Evolutionary conservation across 331 rosid genomes (phyloP).

Genomic region (Telfairia occidentalis): DNA sequence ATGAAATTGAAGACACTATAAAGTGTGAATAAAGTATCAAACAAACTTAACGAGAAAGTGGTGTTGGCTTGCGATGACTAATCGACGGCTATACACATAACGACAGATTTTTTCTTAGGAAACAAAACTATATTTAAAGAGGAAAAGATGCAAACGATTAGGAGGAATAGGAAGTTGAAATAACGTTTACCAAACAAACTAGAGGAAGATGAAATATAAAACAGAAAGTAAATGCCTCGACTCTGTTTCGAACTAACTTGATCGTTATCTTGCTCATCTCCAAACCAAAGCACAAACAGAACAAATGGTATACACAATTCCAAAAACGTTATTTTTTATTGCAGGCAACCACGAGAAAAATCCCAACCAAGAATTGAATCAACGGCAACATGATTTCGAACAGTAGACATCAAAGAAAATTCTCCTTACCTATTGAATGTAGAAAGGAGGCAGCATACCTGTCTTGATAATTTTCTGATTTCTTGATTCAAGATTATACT

Average conservation of each 20-base stretch:
- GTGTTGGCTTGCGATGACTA: background rate
- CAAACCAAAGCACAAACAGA: background rate
- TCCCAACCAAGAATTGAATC: background rate
- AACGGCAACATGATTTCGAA: background rate
- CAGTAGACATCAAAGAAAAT: background rate
- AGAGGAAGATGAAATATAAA: background rate
- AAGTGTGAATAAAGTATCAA: background rate
- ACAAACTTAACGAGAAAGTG: background rate
- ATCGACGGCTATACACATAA: background rate
- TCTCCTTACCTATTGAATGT: background rate
- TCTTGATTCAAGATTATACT: slow-evolving; percentile 74
- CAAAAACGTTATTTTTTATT: background rate
- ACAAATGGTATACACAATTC: background rate
- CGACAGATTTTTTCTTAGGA: background rate
- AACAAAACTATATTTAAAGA: background rate
- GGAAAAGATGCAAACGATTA: background rate
- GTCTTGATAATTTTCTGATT: slow-evolving; percentile 68
- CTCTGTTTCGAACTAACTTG: background rate
- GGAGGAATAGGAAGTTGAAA: background rate
- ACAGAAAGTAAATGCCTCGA: background rate
- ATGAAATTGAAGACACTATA: background rate
- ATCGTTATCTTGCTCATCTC: background rate
- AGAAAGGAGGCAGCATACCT: slow-evolving; percentile 36
- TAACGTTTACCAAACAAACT: background rate
- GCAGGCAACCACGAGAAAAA: background rate